These are phyloP conservation scores for Arabidopsis arenosa DNA, from an alignment of 345 rosid genomes.

Conservation along the genomic window DNA sequence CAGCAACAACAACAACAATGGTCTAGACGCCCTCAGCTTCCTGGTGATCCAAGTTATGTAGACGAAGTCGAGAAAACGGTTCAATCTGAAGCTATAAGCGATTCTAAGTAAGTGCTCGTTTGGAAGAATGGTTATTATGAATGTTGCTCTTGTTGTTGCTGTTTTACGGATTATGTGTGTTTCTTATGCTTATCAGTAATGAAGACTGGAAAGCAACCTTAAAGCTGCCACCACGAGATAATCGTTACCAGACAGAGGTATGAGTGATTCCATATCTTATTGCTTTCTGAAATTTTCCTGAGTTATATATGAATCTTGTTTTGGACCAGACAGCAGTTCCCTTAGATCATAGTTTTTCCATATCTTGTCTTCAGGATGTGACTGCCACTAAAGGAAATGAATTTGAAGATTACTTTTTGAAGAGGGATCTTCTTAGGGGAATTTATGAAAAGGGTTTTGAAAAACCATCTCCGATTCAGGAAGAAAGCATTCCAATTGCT, in stretches of 20 bases:
- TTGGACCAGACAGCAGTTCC: constrained; percentile 44
- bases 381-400: constrained; percentile 98
- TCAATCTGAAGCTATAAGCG: constrained; percentile 78
- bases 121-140: not conserved
- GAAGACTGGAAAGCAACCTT: constrained; percentile 93
- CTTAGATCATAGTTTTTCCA: not conserved
- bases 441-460: constrained; percentile 98
- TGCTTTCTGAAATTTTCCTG: not conserved
- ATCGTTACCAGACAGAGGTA: constrained; percentile 91
- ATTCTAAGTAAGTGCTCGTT: constrained; percentile 59
- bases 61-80: constrained; percentile 94
- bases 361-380: constrained; percentile 69
- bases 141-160: not conserved
- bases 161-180: not conserved
- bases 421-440: constrained; percentile 91
- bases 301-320: not conserved
- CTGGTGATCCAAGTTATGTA: constrained; percentile 40
- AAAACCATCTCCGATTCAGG: constrained; percentile 98
- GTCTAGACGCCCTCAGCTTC: constrained; percentile 60
- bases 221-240: constrained; percentile 75
- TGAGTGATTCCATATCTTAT: not conserved
- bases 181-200: constrained; percentile 50
- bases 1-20: constrained; percentile 49
- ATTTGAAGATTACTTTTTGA: constrained; percentile 94
- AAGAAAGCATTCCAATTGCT: constrained; percentile 99